A percentile compares a stretch with the other conserved stretches of the same genome.
Conservation (phyloP, 768 basidiomycete species). For the Xerocomellus intermedius region DNA sequence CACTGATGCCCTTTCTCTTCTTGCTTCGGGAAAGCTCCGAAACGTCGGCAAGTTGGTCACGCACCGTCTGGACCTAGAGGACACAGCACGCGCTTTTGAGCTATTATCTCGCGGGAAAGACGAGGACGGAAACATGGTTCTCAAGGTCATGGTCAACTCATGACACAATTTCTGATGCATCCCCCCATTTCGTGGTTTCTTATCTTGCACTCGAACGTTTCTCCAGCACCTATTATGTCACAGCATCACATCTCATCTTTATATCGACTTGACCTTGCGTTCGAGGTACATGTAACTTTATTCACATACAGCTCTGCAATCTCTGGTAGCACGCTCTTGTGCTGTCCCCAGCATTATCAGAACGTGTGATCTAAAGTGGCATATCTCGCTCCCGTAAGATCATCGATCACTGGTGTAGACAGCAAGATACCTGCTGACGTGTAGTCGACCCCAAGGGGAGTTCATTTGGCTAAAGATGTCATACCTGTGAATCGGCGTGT, state of each 20-base stretch:
- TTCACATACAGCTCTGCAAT: conserved; percentile 10
- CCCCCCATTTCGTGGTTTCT: conserved; percentile 1
- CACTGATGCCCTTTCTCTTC: conserved; percentile 76
- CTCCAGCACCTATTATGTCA: conserved; percentile 12
- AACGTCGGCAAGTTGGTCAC: conserved; percentile 76
- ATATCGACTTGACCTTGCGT: conserved; percentile 8
- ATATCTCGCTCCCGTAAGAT: conserved; percentile 4
- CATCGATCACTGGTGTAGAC: conserved; percentile 9
- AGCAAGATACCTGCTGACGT: conserved; percentile 8
- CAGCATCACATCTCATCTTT: conserved; percentile 10
- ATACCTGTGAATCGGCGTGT: conserved; percentile 6
- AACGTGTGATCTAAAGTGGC: not conserved
- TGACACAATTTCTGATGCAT: conserved; percentile 13
- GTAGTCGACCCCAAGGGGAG: not conserved
- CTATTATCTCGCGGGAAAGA: conserved; percentile 75
- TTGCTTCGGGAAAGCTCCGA: conserved; percentile 60
- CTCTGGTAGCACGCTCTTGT: conserved; percentile 1
- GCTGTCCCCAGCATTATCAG: not conserved
- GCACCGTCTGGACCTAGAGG: conserved; percentile 65
- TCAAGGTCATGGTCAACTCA: conserved; percentile 83
- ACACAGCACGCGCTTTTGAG: conserved; percentile 77
- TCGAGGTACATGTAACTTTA: conserved; percentile 27
- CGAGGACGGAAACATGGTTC: conserved; percentile 74
- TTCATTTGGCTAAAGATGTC: conserved; percentile 8
- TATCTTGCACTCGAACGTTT: conserved; percentile 6